Conservation (phyloP, 768 basidiomycete species). For the Cystofilobasidium bisporidii region DNA sequence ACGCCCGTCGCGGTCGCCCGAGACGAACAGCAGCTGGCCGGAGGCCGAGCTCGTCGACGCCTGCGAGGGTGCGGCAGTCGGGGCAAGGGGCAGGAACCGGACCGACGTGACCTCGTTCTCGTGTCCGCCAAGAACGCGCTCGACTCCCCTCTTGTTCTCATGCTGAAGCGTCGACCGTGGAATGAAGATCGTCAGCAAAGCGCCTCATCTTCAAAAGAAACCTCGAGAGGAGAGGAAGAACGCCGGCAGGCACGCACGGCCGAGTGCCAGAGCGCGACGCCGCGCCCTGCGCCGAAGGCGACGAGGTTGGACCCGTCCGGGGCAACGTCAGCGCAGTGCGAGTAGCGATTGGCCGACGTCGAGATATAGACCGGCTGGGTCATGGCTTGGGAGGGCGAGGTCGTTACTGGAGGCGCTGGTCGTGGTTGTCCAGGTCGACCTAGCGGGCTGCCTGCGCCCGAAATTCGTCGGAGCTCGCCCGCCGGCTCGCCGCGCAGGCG, state of each 20-base stretch:
- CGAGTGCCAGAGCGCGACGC: slow-evolving; percentile 55
- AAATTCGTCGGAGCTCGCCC: too few relatives aligned
- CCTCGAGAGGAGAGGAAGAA: too few relatives aligned
- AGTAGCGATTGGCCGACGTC: slow-evolving; percentile 25
- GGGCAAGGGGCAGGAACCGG: slow-evolving; percentile 48
- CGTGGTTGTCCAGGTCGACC: too few relatives aligned
- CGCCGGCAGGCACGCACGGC: slow-evolving; percentile 41
- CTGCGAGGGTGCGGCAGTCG: slow-evolving; percentile 31
- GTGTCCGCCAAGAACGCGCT: slow-evolving; percentile 66
- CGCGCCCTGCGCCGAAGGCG: slow-evolving; percentile 52
- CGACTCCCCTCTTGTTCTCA: slow-evolving; percentile 39
- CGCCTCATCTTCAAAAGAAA: too few relatives aligned
- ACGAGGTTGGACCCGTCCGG: slow-evolving; percentile 41
- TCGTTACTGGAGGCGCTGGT: too few relatives aligned
- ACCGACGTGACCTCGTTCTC: slow-evolving; percentile 64
- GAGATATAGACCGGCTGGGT: slow-evolving; percentile 22
- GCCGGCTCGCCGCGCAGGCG: too few relatives aligned
- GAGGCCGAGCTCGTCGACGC: background rate
- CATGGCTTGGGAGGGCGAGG: too few relatives aligned
- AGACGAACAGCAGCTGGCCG: slow-evolving; percentile 46
- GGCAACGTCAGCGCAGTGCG: slow-evolving; percentile 24
- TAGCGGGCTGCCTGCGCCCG: background rate
- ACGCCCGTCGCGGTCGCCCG: slow-evolving; percentile 66
- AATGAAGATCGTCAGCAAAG: background rate
- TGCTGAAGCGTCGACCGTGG: background rate